Percentiles rank a stretch among this genome's conserved stretches.
These are phyloP conservation scores for Periconia sp. DNA, from an alignment of 2,329 filamentous ascomycete species.

Conservation along the genomic window DNA sequence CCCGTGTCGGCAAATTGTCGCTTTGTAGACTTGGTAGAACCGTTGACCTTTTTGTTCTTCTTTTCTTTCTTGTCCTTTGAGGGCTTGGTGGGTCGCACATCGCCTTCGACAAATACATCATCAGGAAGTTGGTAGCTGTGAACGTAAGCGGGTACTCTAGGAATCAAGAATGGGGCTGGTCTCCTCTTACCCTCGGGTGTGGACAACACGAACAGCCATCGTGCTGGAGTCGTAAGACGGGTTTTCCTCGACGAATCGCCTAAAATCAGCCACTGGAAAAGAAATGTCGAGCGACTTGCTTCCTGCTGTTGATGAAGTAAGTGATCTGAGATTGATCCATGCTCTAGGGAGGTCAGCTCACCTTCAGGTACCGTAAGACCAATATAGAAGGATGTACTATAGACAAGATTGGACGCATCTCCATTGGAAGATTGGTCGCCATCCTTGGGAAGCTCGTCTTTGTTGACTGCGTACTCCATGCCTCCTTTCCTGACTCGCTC, in stretches of 20 bases:
- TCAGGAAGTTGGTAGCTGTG: slow-evolving; percentile 82
- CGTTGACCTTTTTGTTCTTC: slow-evolving; percentile 15
- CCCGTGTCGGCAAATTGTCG: slow-evolving; percentile 52
- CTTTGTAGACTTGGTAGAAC: slow-evolving; percentile 41
- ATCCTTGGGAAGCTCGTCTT: slow-evolving; percentile 54
- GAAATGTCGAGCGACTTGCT: slow-evolving; percentile 72
- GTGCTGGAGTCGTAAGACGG: neutral
- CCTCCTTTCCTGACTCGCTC: slow-evolving; percentile 68
- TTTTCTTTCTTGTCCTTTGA: slow-evolving; percentile 50
- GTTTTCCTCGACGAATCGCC: slow-evolving; percentile 70
- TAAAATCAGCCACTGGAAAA: slow-evolving; percentile 84
- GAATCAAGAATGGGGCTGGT: neutral
- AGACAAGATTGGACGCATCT: slow-evolving; percentile 62
- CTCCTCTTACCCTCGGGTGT: slow-evolving; percentile 79
- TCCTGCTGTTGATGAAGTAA: slow-evolving; percentile 1
- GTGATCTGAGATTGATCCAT: too few relatives aligned
- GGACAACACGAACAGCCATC: slow-evolving; percentile 79
- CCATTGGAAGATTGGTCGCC: slow-evolving; percentile 42
- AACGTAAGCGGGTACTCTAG: slow-evolving; percentile 24
- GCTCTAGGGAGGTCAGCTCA: slow-evolving; percentile 54
- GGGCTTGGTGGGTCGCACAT: slow-evolving; percentile 57
- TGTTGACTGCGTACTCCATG: slow-evolving; percentile 64
- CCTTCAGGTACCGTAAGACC: slow-evolving; percentile 80
- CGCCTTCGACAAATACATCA: slow-evolving; percentile 85
- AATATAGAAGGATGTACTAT: slow-evolving; percentile 93